Percentiles rank a stretch among this genome's conserved stretches.
phyloP scores from a whole-genome alignment of 345 rosid species.

The Salix caprea region DNA sequence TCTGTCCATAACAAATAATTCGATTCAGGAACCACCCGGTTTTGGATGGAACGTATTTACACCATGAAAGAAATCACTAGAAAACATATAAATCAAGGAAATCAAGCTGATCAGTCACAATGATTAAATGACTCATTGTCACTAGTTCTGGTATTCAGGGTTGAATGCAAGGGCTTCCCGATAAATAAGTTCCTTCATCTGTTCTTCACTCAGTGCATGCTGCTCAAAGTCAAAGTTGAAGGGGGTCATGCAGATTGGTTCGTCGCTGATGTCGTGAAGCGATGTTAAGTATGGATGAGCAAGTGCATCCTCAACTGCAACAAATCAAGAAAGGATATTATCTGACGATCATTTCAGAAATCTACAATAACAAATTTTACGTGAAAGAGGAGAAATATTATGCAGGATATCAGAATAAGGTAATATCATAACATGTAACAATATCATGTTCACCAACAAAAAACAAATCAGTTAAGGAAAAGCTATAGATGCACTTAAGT shows the following conservation, averaged over 20 bases:
- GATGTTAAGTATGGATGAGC: slow-evolving; percentile 76
- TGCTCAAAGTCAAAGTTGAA: slow-evolving; percentile 74
- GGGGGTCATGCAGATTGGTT: slow-evolving; percentile 68
- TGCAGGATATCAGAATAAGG: background rate
- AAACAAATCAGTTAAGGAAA: background rate
- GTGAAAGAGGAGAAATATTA: background rate
- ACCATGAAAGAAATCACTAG: slow-evolving; percentile 21
- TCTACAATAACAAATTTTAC: background rate
- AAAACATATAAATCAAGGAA: slow-evolving; percentile 12
- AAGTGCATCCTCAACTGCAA: slow-evolving; percentile 71
- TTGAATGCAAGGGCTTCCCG: slow-evolving; percentile 80
- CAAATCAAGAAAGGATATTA: background rate
- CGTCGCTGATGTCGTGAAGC: slow-evolving; percentile 60
- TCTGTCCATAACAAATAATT: slow-evolving; percentile 25
- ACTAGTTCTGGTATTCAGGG: slow-evolving; percentile 54
- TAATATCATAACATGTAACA: background rate
- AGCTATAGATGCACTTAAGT: background rate
- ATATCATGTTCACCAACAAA: no score
- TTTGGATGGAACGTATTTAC: slow-evolving; percentile 41
- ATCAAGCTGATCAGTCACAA: slow-evolving; percentile 9
- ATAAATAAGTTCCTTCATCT: slow-evolving; percentile 80
- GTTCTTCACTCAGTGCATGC: slow-evolving; percentile 60
- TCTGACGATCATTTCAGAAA: background rate
- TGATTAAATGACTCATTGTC: background rate
- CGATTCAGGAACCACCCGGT: slow-evolving; percentile 33